phyloP scores from a whole-genome alignment of 192 early-diverging fungal genomes.

The Radiomyces spectabilis region DNA sequence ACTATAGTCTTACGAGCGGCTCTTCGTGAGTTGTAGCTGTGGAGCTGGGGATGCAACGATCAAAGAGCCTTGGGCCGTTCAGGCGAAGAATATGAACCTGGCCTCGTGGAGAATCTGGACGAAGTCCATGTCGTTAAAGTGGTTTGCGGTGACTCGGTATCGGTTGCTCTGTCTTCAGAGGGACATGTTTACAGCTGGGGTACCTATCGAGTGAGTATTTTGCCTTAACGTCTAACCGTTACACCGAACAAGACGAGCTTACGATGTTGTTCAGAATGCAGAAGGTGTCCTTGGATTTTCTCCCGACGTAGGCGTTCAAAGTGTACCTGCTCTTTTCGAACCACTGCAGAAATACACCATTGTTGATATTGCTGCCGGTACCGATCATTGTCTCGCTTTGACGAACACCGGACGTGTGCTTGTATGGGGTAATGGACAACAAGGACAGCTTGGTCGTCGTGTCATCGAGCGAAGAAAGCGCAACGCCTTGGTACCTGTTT shows the following conservation, averaged over 20 bases:
- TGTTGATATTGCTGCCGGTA: constrained; percentile 70
- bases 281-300: constrained; percentile 85
- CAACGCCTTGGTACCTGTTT: constrained; percentile 47
- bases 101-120: constrained; percentile 62
- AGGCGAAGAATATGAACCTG: constrained; percentile 61
- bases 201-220: constrained; percentile 61
- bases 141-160: constrained; percentile 76
- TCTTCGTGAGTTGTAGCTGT: constrained; percentile 62
- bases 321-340: constrained; percentile 46
- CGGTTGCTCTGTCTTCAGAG: constrained; percentile 62
- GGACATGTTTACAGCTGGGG: constrained; percentile 85
- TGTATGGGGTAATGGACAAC: constrained; percentile 83
- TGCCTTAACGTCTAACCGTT: too few relatives aligned
- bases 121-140: constrained; percentile 60
- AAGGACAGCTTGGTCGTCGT: constrained; percentile 77
- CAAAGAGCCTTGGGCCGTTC: constrained; percentile 69
- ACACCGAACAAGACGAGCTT: too few relatives aligned
- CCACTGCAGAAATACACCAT: constrained; percentile 52
- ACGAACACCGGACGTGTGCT: constrained; percentile 65
- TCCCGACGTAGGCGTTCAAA: constrained; percentile 54
- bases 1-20: too few relatives aligned
- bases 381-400: constrained; percentile 80
- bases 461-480: constrained; percentile 64
- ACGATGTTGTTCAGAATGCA: constrained; percentile 38
- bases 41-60: constrained; percentile 95